Conservation (phyloP, 2,329 filamentous ascomycete genomes). For the Fusarium acutatum region DNA sequence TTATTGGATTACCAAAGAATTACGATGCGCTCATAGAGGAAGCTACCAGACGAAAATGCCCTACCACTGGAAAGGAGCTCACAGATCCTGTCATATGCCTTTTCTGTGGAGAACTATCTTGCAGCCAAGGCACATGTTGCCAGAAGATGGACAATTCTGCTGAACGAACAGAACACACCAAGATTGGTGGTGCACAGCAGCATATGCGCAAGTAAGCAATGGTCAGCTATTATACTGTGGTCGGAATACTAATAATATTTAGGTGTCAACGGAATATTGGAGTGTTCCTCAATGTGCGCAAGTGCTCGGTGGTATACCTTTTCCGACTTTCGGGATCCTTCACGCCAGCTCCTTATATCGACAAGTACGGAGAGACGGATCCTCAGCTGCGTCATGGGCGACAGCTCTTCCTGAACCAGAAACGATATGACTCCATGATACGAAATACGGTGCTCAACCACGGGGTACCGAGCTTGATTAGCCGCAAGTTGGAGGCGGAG, state of each 20-base stretch:
- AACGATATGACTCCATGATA: slow-evolving; percentile 88
- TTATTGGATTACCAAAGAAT: slow-evolving; percentile 89
- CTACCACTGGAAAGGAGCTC: slow-evolving; percentile 89
- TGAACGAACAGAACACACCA: slow-evolving; percentile 51
- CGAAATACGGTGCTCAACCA: slow-evolving; percentile 88
- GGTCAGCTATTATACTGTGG: background rate
- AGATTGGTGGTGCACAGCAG: slow-evolving; percentile 86
- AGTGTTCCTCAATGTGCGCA: slow-evolving; percentile 96
- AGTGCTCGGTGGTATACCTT: slow-evolving; percentile 90
- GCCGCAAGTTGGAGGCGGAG: slow-evolving; percentile 89
- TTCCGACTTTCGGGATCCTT: slow-evolving; percentile 85
- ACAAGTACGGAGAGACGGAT: slow-evolving; percentile 95
- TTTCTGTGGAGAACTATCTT: slow-evolving; percentile 97
- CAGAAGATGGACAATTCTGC: slow-evolving; percentile 67
- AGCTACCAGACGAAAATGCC: slow-evolving; percentile 83
- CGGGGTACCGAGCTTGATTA: slow-evolving; percentile 87
- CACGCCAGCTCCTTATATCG: slow-evolving; percentile 89
- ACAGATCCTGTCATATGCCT: slow-evolving; percentile 91
- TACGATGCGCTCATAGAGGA: slow-evolving; percentile 94
- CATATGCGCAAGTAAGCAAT: slow-evolving; percentile 81
- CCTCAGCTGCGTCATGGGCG: slow-evolving; percentile 87
- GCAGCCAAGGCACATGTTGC: slow-evolving; percentile 93
- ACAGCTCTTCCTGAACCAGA: slow-evolving; percentile 92
- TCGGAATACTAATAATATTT: slow-evolving; percentile 14
- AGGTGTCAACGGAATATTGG: slow-evolving; percentile 91